Evolutionary conservation across 1,284 basidiomycete species (phyloP).

Genomic region (Puccinia triticina): DNA sequence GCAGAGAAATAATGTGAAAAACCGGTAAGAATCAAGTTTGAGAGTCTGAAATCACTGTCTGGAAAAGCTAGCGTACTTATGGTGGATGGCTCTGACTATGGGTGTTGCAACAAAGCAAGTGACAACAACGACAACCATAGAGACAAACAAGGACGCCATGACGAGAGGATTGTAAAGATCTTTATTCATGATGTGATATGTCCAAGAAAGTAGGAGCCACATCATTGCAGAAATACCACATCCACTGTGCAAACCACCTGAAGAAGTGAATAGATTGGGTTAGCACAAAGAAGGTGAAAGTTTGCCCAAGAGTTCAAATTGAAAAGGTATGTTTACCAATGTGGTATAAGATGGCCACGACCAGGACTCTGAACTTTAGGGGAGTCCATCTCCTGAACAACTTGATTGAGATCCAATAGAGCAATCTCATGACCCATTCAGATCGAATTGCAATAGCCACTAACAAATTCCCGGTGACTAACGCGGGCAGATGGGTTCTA

Average conservation of each 20-base stretch:
- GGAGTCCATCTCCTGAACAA: constrained; percentile 34
- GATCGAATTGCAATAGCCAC: constrained; percentile 67
- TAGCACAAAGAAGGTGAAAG: not conserved
- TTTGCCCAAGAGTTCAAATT: not conserved
- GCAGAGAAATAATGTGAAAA: constrained; percentile 52
- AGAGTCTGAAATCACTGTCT: not conserved
- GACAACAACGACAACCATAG: constrained; percentile 66
- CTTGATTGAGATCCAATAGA: constrained; percentile 65
- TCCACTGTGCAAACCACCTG: constrained; percentile 73
- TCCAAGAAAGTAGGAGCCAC: constrained; percentile 61
- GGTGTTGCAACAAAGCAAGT: constrained; percentile 70
- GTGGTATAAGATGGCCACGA: constrained; percentile 49
- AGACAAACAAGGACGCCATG: constrained; percentile 67
- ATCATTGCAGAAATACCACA: constrained; percentile 70
- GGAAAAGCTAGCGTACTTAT: constrained; percentile 66
- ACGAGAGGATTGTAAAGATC: constrained; percentile 65
- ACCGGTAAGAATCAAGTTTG: not conserved
- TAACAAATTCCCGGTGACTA: constrained; percentile 69
- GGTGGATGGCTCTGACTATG: constrained; percentile 73
- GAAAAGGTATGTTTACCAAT: constrained; percentile 31
- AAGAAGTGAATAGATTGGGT: not conserved
- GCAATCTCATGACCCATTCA: constrained; percentile 68
- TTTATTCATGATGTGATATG: constrained; percentile 70
- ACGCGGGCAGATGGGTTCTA: constrained; percentile 67
- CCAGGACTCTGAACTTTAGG: constrained; percentile 36